Evolutionary conservation across 108 stramenopile species (phyloP), one percentile per base, ranked within the genome.

Genomic region (Skeletonema potamos): DNA sequence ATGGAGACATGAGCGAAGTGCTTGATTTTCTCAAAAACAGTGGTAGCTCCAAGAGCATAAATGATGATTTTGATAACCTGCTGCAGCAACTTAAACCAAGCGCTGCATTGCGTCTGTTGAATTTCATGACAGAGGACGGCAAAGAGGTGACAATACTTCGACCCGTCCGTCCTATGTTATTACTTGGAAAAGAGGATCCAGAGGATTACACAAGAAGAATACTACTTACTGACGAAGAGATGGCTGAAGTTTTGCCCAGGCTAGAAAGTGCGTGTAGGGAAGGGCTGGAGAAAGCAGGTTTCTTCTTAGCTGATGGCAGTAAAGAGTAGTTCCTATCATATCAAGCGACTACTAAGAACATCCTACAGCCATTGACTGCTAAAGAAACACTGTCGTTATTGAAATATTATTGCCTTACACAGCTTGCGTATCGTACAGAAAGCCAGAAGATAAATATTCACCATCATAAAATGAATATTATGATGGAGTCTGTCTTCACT

Each of bases 141-240:
- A 79, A 44, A 60, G 70, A 79, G 29, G 66, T 61, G 15, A 70
- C 77, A 9, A 67, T 79, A 13, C 33, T 79, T 27, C 39, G 70
- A 41, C 77, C 77, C 22, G 26, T 79, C 0, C 70, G 66, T 0
- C 77, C 77, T 13, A 55, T 79, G 10, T 41, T 79, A n/a, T 33
- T 79, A 6, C 59, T 79, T 9, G 77, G 70, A 28, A 79, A 67
- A 65, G 77, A 79, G 41, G 77, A 79, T 57, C 64, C 70, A n/a
- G 70, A 79, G 1, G 77, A 79, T 63, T 79, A 68, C 58, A 79
- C 77, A 1, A 39, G 77, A 18, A 66, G 77, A 39, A 72, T 79
- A 60, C 46, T 79, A 54, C 54, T 79, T 18, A 72, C 62, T 17
- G 66, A 79, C 28, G 77, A 71, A 51, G 77, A 79, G 54, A 67